Percentiles rank a stretch among this genome's conserved stretches.
phyloP scores from a whole-genome alignment of 352 stramenopile genomes.

The Peronospora belbahrii region DNA sequence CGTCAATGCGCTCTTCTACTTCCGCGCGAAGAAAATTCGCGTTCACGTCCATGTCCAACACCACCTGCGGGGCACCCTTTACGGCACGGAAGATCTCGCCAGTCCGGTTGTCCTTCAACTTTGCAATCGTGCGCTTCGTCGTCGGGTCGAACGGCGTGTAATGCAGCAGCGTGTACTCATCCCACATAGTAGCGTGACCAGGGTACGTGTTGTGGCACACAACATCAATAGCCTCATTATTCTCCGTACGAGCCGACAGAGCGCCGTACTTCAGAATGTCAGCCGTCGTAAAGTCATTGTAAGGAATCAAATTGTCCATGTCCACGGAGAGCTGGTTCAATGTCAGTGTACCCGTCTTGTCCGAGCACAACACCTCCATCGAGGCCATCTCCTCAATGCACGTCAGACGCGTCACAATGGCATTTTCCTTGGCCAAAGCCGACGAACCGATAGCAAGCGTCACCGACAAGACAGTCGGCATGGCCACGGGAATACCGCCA shows the following conservation, averaged over 20 bases:
- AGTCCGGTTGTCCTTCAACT: constrained; percentile 72
- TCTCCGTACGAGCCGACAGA: constrained; percentile 58
- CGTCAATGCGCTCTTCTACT: constrained; percentile 80
- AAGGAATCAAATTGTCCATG: constrained; percentile 71
- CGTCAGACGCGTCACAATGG: constrained; percentile 88
- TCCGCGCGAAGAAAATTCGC: constrained; percentile 40
- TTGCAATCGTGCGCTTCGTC: constrained; percentile 89
- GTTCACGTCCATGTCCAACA: constrained; percentile 79
- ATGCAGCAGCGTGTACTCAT: constrained; percentile 68
- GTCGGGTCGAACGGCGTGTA: constrained; percentile 82
- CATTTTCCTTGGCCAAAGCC: constrained; percentile 84
- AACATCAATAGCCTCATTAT: constrained; percentile 70
- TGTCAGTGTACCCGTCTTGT: constrained; percentile 93
- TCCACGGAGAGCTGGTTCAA: constrained; percentile 95
- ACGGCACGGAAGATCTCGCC: constrained; percentile 84
- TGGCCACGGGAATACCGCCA: constrained; percentile 89
- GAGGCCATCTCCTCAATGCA: constrained; percentile 90
- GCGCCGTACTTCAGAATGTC: constrained; percentile 61
- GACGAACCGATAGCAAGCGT: constrained; percentile 89
- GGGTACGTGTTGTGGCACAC: constrained; percentile 74
- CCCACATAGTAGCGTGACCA: constrained; percentile 69
- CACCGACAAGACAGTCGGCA: constrained; percentile 89
- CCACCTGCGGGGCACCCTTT: constrained; percentile 90
- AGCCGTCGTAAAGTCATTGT: constrained; percentile 49
- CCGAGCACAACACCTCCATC: constrained; percentile 91